phyloP scores from a whole-genome alignment of 768 basidiomycete species.

The Cystofilobasidium ferigula region DNA sequence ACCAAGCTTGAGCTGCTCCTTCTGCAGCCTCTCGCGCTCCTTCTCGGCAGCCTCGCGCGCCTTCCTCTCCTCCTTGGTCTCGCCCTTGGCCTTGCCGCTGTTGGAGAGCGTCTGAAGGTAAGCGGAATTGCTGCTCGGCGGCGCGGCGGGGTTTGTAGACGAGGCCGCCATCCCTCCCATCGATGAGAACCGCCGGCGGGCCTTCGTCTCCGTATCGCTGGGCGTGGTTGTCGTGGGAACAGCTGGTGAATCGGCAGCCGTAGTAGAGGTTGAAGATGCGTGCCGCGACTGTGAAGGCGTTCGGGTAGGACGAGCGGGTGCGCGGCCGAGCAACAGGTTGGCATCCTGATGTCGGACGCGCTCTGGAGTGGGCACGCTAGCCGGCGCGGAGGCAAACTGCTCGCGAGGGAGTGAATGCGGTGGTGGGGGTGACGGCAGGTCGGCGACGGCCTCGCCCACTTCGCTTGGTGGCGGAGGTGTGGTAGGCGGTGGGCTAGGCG shows the following conservation, averaged over 20 bases:
- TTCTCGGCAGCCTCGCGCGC: slow-evolving; percentile 11
- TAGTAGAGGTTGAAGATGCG: no score
- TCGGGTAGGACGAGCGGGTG: no score
- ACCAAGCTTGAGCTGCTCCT: slow-evolving; percentile 4
- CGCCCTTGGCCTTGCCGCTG: no score
- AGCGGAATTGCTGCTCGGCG: neutral
- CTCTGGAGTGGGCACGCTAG: neutral
- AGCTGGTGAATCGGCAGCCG: no score
- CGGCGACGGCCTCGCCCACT: neutral
- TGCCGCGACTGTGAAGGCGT: no score
- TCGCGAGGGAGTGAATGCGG: neutral
- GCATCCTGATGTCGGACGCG: no score
- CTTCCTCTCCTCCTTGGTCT: neutral
- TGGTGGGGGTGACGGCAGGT: neutral
- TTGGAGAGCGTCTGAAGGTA: neutral
- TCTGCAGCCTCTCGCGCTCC: slow-evolving; percentile 9
- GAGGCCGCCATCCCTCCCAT: neutral
- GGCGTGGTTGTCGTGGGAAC: neutral
- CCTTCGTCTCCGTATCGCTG: neutral
- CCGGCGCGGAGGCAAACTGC: neutral
- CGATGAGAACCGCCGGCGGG: neutral
- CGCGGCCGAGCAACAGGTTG: no score
- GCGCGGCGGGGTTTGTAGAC: neutral
- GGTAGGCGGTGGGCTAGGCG: neutral
- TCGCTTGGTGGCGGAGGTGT: neutral